Percentiles rank a stretch among this genome's conserved stretches.
Conservation (phyloP, 371 early-diverging fungal species). For the Batkoa obscura region DNA sequence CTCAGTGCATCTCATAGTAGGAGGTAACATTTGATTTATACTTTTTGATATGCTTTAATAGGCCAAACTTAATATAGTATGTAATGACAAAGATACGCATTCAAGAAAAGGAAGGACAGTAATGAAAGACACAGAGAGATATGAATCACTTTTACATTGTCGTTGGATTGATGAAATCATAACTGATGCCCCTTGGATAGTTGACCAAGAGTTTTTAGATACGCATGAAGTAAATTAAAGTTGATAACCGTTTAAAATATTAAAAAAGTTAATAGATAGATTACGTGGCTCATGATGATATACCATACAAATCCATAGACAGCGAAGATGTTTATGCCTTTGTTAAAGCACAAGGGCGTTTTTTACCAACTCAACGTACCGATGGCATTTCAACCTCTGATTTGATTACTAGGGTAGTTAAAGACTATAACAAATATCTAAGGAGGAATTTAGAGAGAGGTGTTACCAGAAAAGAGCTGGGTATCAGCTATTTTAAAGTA, state of each 20-base stretch:
- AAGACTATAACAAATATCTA: constrained; percentile 86
- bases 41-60: neutral
- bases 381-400: constrained; percentile 89
- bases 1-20: constrained; percentile 71
- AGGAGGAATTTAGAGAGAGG: constrained; percentile 86
- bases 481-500: constrained; percentile 68
- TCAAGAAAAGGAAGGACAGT: constrained; percentile 84
- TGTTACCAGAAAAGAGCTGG: constrained; percentile 73
- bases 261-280: constrained; percentile 40
- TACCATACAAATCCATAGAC: constrained; percentile 68
- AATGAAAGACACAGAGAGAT: constrained; percentile 70
- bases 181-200: constrained; percentile 74
- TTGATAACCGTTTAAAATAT: neutral
- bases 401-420: constrained; percentile 86
- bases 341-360: constrained; percentile 73
- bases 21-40: constrained; percentile 29
- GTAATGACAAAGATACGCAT: constrained; percentile 68
- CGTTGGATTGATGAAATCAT: constrained; percentile 93
- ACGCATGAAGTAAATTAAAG: constrained; percentile 32
- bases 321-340: constrained; percentile 85
- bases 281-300: constrained; percentile 96
- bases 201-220: constrained; percentile 74
- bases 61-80: constrained; percentile 23
- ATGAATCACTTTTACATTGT: constrained; percentile 82
- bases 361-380: constrained; percentile 82